phyloP scores from a whole-genome alignment of 1,284 basidiomycete species.

The Fomitopsis schrenkii region DNA sequence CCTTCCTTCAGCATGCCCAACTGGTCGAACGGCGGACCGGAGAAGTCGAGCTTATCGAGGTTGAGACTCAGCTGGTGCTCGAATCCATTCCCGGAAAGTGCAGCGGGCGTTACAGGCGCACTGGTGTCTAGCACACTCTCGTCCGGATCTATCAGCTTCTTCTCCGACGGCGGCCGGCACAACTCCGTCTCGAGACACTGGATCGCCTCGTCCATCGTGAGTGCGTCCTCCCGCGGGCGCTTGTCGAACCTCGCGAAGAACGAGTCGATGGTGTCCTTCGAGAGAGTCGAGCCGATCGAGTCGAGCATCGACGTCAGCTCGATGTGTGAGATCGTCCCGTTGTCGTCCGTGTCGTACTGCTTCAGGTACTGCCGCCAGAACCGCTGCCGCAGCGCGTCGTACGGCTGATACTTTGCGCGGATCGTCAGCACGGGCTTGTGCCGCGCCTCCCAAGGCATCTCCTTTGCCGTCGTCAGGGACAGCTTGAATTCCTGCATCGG shows the following conservation, averaged over 20 bases:
- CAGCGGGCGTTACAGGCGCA: conserved; percentile 43
- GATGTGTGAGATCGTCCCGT: conserved; percentile 71
- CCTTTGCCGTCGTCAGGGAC: conserved; percentile 49
- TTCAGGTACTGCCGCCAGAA: conserved; percentile 92
- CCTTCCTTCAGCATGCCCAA: conserved; percentile 16
- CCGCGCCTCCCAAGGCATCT: conserved; percentile 60
- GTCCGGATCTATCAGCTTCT: conserved; percentile 49
- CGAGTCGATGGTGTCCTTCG: conserved; percentile 69
- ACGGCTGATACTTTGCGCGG: conserved; percentile 91
- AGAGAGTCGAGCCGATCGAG: conserved; percentile 92
- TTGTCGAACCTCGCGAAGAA: conserved; percentile 79
- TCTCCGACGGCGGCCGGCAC: conserved; percentile 66
- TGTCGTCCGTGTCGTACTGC: conserved; percentile 92
- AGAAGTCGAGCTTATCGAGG: conserved; percentile 62
- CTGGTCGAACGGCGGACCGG: conserved; percentile 43
- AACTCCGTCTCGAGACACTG: conserved; percentile 80
- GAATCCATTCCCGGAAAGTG: conserved; percentile 27
- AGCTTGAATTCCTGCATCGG: conserved; percentile 70
- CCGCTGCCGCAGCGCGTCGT: conserved; percentile 83
- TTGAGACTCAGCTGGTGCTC: conserved; percentile 33
- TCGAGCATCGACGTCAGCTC: conserved; percentile 97
- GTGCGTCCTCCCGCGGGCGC: conserved; percentile 62
- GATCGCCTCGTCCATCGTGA: conserved; percentile 79
- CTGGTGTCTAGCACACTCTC: conserved; percentile 32
- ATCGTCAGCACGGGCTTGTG: conserved; percentile 59